phyloP scores from a whole-genome alignment of 495 filamentous ascomycete genomes.

The Xylaria flabelliformis region DNA sequence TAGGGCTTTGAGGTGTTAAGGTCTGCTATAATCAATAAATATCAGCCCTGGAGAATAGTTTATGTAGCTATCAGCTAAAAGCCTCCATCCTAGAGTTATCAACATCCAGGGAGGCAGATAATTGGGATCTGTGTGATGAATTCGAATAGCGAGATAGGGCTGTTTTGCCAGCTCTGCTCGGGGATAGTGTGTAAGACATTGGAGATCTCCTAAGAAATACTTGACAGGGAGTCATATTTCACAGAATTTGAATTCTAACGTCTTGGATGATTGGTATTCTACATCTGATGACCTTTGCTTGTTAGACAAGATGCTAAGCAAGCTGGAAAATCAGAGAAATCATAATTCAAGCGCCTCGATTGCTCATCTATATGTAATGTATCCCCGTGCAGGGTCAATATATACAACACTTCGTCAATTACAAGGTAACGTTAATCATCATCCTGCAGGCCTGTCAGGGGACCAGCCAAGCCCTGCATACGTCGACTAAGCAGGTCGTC shows the following conservation, averaged over 20 bases:
- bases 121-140: background rate
- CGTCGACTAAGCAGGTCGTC: slow-evolving; percentile 83
- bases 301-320: background rate
- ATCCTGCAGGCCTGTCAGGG: slow-evolving; percentile 73
- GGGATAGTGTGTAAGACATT: background rate
- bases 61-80: background rate
- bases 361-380: background rate
- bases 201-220: background rate
- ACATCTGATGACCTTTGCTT: background rate
- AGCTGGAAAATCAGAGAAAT: background rate
- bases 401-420: slow-evolving; percentile 10
- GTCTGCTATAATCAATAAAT: background rate
- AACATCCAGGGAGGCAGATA: background rate
- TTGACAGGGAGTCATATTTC: background rate
- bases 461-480: slow-evolving; percentile 83
- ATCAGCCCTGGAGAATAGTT: background rate
- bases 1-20: background rate
- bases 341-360: background rate
- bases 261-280: background rate
- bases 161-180: background rate
- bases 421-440: slow-evolving; percentile 37
- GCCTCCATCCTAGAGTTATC: background rate
- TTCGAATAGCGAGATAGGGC: background rate
- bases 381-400: slow-evolving; percentile 13
- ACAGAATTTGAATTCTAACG: background rate